Evolutionary conservation across 2,329 filamentous ascomycete species (phyloP).

Genomic region (Albifimbria verrucaria): DNA sequence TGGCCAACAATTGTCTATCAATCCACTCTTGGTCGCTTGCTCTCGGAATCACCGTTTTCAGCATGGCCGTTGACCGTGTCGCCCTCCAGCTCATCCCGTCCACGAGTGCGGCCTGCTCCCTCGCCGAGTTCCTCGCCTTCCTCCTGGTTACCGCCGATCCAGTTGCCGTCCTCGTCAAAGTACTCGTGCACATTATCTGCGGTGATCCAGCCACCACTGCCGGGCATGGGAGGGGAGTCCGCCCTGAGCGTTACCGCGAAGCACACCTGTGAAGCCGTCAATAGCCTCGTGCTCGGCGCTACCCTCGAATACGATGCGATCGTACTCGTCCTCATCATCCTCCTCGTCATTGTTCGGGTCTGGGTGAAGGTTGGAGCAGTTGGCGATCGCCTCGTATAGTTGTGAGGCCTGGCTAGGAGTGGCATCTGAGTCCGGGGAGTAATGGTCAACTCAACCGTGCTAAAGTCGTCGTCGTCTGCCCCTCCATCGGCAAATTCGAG

Average conservation of each 20-base stretch:
- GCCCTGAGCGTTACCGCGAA: conserved; percentile 43
- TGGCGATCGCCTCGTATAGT: conserved; percentile 68
- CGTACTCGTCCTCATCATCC: conserved; percentile 52
- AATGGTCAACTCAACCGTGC: conserved; percentile 65
- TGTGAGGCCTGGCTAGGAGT: conserved; percentile 25
- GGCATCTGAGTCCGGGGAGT: conserved; percentile 41
- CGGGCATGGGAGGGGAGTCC: conserved; percentile 64
- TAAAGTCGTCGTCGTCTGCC: conserved; percentile 60
- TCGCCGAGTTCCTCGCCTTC: conserved; percentile 54
- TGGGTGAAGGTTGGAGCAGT: conserved; percentile 73
- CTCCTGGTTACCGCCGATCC: conserved; percentile 51
- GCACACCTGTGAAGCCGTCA: conserved; percentile 55
- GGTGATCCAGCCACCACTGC: conserved; percentile 82
- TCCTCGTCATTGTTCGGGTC: conserved; percentile 61
- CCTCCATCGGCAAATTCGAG: conserved; percentile 60
- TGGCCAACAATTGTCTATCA: conserved; percentile 14
- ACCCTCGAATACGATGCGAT: conserved; percentile 56
- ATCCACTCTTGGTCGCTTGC: conserved; percentile 46
- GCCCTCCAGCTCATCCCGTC: conserved; percentile 49
- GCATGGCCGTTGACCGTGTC: conserved; percentile 41
- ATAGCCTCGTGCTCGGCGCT: conserved; percentile 46
- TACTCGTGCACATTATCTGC: conserved; percentile 85
- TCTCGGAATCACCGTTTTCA: conserved; percentile 36
- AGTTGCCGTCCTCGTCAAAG: conserved; percentile 78
- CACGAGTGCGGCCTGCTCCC: conserved; percentile 58